These are phyloP conservation scores for Parasitella parasitica DNA, from an alignment of 371 early-diverging fungal genomes.

Conservation along the genomic window DNA sequence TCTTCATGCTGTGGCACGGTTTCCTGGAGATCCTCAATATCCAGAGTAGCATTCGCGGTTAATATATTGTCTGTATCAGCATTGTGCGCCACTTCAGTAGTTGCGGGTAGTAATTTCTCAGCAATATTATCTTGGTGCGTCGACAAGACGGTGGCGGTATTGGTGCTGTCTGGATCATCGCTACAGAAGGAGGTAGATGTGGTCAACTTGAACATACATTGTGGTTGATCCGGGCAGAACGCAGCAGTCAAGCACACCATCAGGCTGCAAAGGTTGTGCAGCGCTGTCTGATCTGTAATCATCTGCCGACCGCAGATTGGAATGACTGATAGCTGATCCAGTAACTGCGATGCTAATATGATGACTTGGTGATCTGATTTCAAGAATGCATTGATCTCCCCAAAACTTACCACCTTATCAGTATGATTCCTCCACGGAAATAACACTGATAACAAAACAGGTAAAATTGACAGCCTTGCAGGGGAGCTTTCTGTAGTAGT, in stretches of 20 bases:
- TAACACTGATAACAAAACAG: conserved; percentile 6
- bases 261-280: background rate
- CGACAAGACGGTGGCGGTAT: background rate
- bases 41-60: background rate
- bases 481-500: background rate
- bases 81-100: background rate
- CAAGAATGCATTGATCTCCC: background rate
- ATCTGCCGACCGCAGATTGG: conserved; percentile 3
- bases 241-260: background rate
- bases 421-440: conserved; percentile 4
- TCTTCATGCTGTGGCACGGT: background rate
- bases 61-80: background rate
- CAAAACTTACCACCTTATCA: background rate
- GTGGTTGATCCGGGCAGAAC: background rate
- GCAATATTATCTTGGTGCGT: background rate
- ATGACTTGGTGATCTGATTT: conserved; percentile 7
- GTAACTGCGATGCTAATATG: conserved; percentile 1
- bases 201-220: background rate
- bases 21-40: background rate
- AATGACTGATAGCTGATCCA: conserved; percentile 14
- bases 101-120: background rate
- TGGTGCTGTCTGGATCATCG: background rate
- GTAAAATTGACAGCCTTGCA: conserved; percentile 2
- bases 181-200: background rate
- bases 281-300: conserved; percentile 1